Evolutionary conservation across 2,329 filamentous ascomycete genomes (phyloP), one percentile per base, ranked within the genome.

Genomic region (Trichothecium roseum): DNA sequence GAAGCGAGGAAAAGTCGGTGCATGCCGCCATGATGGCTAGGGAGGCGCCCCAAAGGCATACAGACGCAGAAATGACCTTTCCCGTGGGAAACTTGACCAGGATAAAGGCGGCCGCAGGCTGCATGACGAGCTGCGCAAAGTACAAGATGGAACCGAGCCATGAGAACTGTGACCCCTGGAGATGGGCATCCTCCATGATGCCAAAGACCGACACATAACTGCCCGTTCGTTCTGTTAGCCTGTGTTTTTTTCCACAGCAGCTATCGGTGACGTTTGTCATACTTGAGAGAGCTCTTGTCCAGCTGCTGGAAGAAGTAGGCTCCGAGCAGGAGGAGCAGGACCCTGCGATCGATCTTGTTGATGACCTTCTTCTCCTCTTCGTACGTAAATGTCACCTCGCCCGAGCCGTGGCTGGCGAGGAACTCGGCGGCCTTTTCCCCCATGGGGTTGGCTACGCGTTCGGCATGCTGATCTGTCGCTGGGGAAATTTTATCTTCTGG

Each of bases 121-220:
- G 70, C 18, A 72, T 50, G 17, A 54, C 49, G 12, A 57, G 46
- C 20, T 57, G 54, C 0, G 52, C 47, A 3, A 54, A 37, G 30
- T 55, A 62, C 12, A 62, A 47, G 18, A 61, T 50, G 1, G 56
- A 59, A 8, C 56, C 56, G 0, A 86, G 63, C 81, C 81, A 86
- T 18, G 68, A 72, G 51, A 78, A 86, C 58, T 84, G 52, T 14
- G 53, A 43, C 22, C 56, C 60, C 1, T 53, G 45, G 4, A 78
- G 54, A n/a, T 60, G 42, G 0, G 68, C 63, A 45, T 78, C 72
- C 9, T 64, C 50, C 1, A 63, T 60, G 26, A 81, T 63, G 12
- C 71, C 72, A 64, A 81, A 80, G 45, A 81, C 75, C n/a, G 70
- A 71, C 1, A 73, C 73, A 64, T 66, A 81, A 1, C 67, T 72